Conservation (phyloP, 2,329 filamentous ascomycete species). For the Alternaria novae-zelandiae region DNA sequence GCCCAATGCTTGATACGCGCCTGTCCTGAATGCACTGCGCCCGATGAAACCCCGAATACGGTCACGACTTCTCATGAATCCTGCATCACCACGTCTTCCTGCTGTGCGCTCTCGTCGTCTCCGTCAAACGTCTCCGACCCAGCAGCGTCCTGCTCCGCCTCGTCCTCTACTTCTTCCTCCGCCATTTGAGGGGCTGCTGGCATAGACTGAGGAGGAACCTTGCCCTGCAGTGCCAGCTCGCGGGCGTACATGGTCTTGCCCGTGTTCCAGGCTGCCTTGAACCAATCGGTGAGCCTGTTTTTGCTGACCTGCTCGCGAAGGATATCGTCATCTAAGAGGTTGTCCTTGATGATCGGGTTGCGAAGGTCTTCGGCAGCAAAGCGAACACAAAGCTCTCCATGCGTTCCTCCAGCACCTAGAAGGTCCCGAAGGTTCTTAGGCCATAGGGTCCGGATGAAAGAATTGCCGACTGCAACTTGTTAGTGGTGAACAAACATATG, state of each 20-base stretch:
- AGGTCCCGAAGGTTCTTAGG: slow-evolving; percentile 32
- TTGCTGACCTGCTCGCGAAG: slow-evolving; percentile 71
- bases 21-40: slow-evolving; percentile 19
- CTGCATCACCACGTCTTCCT: slow-evolving; percentile 43
- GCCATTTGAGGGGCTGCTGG: neutral
- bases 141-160: slow-evolving; percentile 2
- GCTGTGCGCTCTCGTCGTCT: slow-evolving; percentile 28
- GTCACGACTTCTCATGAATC: slow-evolving; percentile 25
- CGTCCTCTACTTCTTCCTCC: slow-evolving; percentile 3
- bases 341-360: slow-evolving; percentile 72
- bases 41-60: slow-evolving; percentile 21
- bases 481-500: slow-evolving; percentile 2
- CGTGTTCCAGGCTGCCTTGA: slow-evolving; percentile 51
- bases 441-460: slow-evolving; percentile 21
- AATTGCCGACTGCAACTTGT: slow-evolving; percentile 17
- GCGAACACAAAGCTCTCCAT: slow-evolving; percentile 64
- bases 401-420: slow-evolving; percentile 58
- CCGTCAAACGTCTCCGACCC: slow-evolving; percentile 29
- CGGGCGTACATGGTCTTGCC: slow-evolving; percentile 42
- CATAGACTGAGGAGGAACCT: neutral
- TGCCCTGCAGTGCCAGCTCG: slow-evolving; percentile 25
- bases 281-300: slow-evolving; percentile 74
- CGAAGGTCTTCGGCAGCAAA: slow-evolving; percentile 63
- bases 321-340: slow-evolving; percentile 73
- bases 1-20: slow-evolving; percentile 26